A percentile compares a stretch with the other conserved stretches of the same genome.
Conservation (phyloP, 2,329 filamentous ascomycete genomes). For the Fusarium clavum region DNA sequence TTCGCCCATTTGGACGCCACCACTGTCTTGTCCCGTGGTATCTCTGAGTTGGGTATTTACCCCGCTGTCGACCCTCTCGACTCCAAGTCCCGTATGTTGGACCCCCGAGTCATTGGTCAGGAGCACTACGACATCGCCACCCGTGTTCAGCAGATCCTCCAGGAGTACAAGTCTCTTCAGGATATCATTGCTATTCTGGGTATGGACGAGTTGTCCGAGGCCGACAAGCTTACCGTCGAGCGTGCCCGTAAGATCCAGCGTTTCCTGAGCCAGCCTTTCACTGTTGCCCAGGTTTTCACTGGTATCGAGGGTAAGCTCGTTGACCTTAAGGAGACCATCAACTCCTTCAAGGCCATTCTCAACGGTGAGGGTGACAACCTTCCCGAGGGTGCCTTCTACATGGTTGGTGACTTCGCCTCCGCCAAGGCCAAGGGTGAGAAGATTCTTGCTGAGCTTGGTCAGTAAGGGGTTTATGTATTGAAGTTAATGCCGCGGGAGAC, state of each 20-base stretch:
- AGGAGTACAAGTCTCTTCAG: slow-evolving; percentile 99
- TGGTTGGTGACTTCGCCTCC: slow-evolving; percentile 96
- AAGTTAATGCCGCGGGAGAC: slow-evolving; percentile 52
- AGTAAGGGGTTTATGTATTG: slow-evolving; percentile 56
- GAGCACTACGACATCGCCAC: slow-evolving; percentile 97
- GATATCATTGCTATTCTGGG: slow-evolving; percentile 99
- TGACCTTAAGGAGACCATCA: slow-evolving; percentile 98
- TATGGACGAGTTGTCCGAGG: slow-evolving; percentile 99
- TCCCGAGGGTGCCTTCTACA: slow-evolving; percentile 95
- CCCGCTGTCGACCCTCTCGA: slow-evolving; percentile 99
- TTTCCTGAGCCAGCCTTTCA: slow-evolving; percentile 99
- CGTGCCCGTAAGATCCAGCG: slow-evolving; percentile 99
- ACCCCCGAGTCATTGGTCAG: slow-evolving; percentile 97
- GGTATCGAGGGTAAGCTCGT: slow-evolving; percentile 96
- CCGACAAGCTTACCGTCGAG: slow-evolving; percentile 99
- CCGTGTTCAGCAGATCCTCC: slow-evolving; percentile 98
- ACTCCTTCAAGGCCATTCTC: slow-evolving; percentile 97
- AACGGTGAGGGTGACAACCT: slow-evolving; percentile 94
- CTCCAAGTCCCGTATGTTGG: slow-evolving; percentile 99
- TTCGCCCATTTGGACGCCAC: slow-evolving; percentile 99
- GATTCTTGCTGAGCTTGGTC: slow-evolving; percentile 93
- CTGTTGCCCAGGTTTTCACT: slow-evolving; percentile 85
- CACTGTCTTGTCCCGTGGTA: slow-evolving; percentile 99
- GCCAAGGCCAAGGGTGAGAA: slow-evolving; percentile 98
- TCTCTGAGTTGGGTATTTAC: slow-evolving; percentile 99